Conservation (phyloP, 2,329 filamentous ascomycete genomes). For the Dactylonectria estremocensis region DNA sequence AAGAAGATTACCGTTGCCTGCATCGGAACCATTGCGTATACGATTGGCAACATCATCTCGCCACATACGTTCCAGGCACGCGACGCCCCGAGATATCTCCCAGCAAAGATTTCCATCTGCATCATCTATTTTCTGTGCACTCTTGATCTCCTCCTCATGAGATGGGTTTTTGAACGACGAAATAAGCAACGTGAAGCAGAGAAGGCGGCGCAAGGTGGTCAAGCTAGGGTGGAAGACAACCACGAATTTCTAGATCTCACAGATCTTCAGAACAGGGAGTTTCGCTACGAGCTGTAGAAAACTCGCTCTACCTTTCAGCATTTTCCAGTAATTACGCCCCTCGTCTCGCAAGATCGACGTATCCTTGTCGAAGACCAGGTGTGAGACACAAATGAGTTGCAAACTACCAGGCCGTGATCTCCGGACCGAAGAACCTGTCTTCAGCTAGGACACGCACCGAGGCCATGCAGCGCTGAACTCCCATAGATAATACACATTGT, state of each 20-base stretch:
- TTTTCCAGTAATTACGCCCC: background rate
- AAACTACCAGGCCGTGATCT: background rate
- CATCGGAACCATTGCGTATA: slow-evolving; percentile 41
- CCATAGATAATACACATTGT: background rate
- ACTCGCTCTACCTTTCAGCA: no score
- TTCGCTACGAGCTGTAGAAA: slow-evolving; percentile 31
- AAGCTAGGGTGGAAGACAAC: slow-evolving; percentile 30
- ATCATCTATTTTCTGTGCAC: slow-evolving; percentile 43
- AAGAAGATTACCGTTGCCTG: slow-evolving; percentile 43
- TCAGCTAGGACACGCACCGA: background rate
- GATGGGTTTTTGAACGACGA: slow-evolving; percentile 35
- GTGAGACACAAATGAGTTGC: background rate
- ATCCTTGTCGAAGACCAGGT: background rate
- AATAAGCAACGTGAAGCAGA: slow-evolving; percentile 34
- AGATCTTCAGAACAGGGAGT: slow-evolving; percentile 37
- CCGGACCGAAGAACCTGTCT: background rate
- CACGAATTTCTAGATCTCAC: slow-evolving; percentile 42
- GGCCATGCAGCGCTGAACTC: background rate
- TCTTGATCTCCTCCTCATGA: slow-evolving; percentile 36
- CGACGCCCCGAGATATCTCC: slow-evolving; percentile 37
- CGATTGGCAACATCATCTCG: slow-evolving; percentile 42
- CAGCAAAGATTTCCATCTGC: slow-evolving; percentile 40
- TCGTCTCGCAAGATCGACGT: background rate
- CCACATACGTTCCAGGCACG: slow-evolving; percentile 41
- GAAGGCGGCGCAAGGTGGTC: slow-evolving; percentile 18